Evolutionary conservation across 306 rosid genomes (phyloP).

Genomic region (Quercus variabilis): DNA sequence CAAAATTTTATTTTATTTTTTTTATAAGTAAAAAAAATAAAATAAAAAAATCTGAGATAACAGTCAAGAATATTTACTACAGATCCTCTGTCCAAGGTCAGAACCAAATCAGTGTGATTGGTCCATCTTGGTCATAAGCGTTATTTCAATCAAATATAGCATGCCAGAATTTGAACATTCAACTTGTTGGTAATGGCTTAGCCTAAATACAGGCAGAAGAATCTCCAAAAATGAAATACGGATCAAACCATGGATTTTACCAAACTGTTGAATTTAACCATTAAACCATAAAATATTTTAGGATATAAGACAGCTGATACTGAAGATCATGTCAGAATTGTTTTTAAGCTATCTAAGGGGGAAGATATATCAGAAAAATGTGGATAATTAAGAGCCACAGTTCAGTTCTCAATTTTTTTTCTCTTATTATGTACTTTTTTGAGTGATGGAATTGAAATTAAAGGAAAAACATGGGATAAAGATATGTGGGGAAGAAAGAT

Average conservation of each 20-base stretch:
- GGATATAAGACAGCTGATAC: neutral
- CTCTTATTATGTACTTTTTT: slow-evolving; percentile 1
- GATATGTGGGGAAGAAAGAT: slow-evolving; percentile 16
- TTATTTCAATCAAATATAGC: neutral
- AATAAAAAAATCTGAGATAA: neutral
- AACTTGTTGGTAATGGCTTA: neutral
- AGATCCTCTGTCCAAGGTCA: neutral
- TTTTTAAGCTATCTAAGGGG: neutral
- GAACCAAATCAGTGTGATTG: neutral
- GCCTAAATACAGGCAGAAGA: neutral
- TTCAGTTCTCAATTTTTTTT: neutral
- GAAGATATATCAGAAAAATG: neutral
- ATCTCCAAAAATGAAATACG: neutral
- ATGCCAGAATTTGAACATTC: neutral
- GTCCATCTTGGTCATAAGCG: neutral
- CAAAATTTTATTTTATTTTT: no score
- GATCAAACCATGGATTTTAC: neutral
- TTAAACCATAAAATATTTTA: neutral
- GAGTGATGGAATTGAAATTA: slow-evolving; percentile 5
- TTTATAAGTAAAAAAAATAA: no score
- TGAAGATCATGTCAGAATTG: neutral
- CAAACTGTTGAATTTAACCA: neutral
- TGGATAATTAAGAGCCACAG: slow-evolving; percentile 9
- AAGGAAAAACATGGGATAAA: slow-evolving; percentile 4
- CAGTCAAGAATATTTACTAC: neutral